Evolutionary conservation across 2,329 filamentous ascomycete species (phyloP), one percentile per base, ranked within the genome.

Genomic region (Alternaria arbusti): DNA sequence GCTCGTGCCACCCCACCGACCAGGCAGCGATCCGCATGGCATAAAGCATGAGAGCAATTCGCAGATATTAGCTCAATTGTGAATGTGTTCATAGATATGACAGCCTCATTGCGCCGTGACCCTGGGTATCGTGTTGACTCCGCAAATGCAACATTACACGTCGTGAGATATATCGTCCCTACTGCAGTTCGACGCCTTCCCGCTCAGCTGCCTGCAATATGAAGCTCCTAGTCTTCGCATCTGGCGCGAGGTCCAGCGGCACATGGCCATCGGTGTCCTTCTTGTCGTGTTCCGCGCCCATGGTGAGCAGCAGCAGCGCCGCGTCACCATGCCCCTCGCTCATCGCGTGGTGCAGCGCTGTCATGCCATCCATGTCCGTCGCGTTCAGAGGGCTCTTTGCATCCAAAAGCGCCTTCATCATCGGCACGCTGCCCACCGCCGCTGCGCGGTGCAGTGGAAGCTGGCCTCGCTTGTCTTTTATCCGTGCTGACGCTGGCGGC

Each of bases 381-480:
- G 93, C 90, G 79, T 97, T 93, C 23, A 98, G 77, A 0, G 95
- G 94, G 68, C 93, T 97, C 67, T 85, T 86, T 73, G 92, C 88
- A 15, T 97, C 82, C 6, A 99, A 83, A 13, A 99, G 83, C 40
- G 97, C 82, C 71, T 89, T 91, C 51, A 97, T 85, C 83, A 99
- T 93, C 6, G 95, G 94, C n/a, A 91, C 87, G 5, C 91, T 95
- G 7, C 96, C 96, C 4, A 94, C 88, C 3, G 96, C 95, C 0
- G 96, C 95, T 4, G 96, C 96, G 17, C 96, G 89, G 80, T 99
- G 96, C 25, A 99, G 86, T 7, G 96, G 87, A 61, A 97, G 89
- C 77, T 97, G 95, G n/a, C 93, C 92, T 28, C 94, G 88, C 74
- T 88, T 91, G 78, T 99, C 96, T 67, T 92, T 92, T 3, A 94